These are phyloP conservation scores for Candida maesae DNA, from an alignment of 805 yeast species.

Conservation along the genomic window DNA sequence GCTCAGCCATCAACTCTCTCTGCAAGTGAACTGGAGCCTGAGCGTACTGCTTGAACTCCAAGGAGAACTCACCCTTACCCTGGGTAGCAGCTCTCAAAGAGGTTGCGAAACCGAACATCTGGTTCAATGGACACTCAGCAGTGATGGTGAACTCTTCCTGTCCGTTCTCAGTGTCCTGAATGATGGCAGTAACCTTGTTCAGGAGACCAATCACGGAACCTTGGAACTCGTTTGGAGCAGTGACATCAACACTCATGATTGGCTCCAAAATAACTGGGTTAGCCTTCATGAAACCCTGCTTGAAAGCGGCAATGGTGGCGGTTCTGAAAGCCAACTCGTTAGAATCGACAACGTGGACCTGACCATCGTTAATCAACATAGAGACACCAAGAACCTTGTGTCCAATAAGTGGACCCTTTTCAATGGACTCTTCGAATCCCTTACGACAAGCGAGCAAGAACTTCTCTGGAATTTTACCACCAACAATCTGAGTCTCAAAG, in stretches of 20 bases:
- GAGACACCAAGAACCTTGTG: slow-evolving; percentile 89
- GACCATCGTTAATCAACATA: slow-evolving; percentile 96
- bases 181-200: slow-evolving; percentile 89
- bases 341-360: slow-evolving; percentile 94
- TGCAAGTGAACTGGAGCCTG: slow-evolving; percentile 91
- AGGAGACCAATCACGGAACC: slow-evolving; percentile 86
- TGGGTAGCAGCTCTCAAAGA: slow-evolving; percentile 94
- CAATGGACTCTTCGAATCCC: slow-evolving; percentile 93
- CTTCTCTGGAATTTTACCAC: slow-evolving; percentile 96
- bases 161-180: slow-evolving; percentile 90
- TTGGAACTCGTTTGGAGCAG: slow-evolving; percentile 96
- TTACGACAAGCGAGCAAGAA: slow-evolving; percentile 89
- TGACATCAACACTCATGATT: slow-evolving; percentile 87
- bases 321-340: slow-evolving; percentile 93
- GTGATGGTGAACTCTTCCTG: slow-evolving; percentile 90
- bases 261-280: slow-evolving; percentile 93
- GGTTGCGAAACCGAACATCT: slow-evolving; percentile 95
- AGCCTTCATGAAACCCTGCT: slow-evolving; percentile 80
- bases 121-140: slow-evolving; percentile 95
- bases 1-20: slow-evolving; percentile 82
- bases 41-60: slow-evolving; percentile 90
- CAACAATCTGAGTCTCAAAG: slow-evolving; percentile 86
- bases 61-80: slow-evolving; percentile 97
- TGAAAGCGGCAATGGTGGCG: slow-evolving; percentile 90
- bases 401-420: slow-evolving; percentile 95